These are phyloP conservation scores for Tagetes patula DNA, from an alignment of 129 eudicot genomes.

Conservation along the genomic window DNA sequence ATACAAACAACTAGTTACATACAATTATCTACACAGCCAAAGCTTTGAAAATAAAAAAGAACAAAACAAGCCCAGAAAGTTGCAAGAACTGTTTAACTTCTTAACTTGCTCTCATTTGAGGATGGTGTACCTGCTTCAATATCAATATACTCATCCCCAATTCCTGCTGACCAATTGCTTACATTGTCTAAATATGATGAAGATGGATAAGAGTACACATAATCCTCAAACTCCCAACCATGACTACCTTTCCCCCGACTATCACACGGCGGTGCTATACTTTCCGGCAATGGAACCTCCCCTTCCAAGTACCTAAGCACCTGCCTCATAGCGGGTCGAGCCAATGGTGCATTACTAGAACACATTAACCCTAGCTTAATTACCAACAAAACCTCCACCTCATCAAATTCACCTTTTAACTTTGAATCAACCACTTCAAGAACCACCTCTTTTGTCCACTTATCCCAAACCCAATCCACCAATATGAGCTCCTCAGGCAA, in stretches of 20 bases:
- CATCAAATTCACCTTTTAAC: slow-evolving; percentile 5
- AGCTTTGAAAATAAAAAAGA: no score
- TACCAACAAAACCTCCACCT: slow-evolving; percentile 16
- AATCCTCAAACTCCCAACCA: slow-evolving; percentile 15
- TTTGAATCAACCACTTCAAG: slow-evolving; percentile 15
- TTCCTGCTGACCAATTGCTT: slow-evolving; percentile 12
- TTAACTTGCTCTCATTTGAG: neutral
- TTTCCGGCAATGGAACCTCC: slow-evolving; percentile 8
- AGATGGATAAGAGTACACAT: slow-evolving; percentile 11
- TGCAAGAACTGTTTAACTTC: neutral
- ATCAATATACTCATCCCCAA: slow-evolving; percentile 9
- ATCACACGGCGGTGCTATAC: neutral
- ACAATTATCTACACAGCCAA: neutral
- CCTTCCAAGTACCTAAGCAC: slow-evolving; percentile 17
- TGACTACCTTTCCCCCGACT: neutral
- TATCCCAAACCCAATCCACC: slow-evolving; percentile 19
- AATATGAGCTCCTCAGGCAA: slow-evolving; percentile 11
- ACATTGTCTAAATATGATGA: slow-evolving; percentile 7
- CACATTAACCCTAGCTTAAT: slow-evolving; percentile 9
- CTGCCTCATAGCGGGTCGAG: slow-evolving; percentile 1
- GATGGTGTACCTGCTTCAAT: slow-evolving; percentile 16
- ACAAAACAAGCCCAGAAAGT: neutral
- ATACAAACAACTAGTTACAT: neutral
- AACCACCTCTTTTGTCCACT: slow-evolving; percentile 13
- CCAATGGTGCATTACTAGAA: neutral